Evolutionary conservation across 2,329 filamentous ascomycete species (phyloP), one percentile per base, ranked within the genome.

Genomic region (Penicillium sp.): DNA sequence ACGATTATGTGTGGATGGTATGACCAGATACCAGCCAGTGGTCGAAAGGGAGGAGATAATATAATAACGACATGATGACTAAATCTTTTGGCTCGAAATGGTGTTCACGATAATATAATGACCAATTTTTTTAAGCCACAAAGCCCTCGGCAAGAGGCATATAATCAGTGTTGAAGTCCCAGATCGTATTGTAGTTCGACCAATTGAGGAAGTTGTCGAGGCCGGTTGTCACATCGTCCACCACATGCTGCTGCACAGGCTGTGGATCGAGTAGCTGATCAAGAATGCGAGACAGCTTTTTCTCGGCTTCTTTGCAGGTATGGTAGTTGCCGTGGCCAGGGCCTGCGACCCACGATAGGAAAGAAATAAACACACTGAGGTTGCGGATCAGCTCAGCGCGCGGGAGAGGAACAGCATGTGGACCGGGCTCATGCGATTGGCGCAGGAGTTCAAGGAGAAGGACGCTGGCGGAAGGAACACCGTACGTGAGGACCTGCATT

Each of bases 1-100:
- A 64, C 29, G 71, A 74, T 50, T 75, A 70, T 66, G 66, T 74
- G 31, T 74, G 72, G 71, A 72, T 75, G 68, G 73, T 73, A 57
- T 72, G 61, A 68, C 44, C 13, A 25, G 49, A 41, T 40, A 40
- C 25, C 36, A 38, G 9, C 36, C 54, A n/a, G n/a, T 8, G 13
- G 36, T 39, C 39, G 8, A 34, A 31, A 15, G 27, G 41, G 29
- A 54, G 8, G 27, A n/a, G 13, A 9, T 27, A 15, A 25, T 33
- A 33, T 3, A n/a, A 47, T 55, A 31, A 40, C 34, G 40, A 50
- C 25, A 23, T 50, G 25, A 53, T 43, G 31, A 58, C 45, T 44
- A 4, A 23, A n/a, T 48, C 10, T n/a, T 38, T 13, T 40, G 6
- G 15, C 23, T 34, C 19, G 4, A 9, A 11, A n/a, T 56, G 13